Percentiles rank a stretch among this genome's conserved stretches.
These are phyloP conservation scores for Coemansia sp. DNA, from an alignment of 192 early-diverging fungal genomes.

Conservation along the genomic window DNA sequence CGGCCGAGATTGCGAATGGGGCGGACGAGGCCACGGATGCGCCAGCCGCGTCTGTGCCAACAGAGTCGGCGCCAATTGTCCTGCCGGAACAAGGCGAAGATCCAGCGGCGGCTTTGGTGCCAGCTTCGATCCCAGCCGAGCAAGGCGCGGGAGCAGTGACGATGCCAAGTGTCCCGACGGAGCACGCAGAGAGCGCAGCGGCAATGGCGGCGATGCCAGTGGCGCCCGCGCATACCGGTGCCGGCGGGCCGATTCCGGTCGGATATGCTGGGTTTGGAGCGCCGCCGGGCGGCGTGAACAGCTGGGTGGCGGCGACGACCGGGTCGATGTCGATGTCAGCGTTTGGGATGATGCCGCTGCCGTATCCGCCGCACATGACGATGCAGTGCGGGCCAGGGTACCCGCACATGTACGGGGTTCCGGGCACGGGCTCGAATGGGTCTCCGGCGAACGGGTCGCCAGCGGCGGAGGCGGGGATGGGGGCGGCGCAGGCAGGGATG, in stretches of 20 bases:
- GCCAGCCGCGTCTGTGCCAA: conserved; percentile 6
- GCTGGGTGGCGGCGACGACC: conserved; percentile 19
- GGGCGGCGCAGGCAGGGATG: background rate
- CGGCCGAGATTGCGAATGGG: conserved; percentile 24
- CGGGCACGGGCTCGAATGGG: conserved; percentile 1
- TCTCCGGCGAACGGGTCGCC: background rate
- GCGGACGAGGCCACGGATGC: conserved; percentile 18
- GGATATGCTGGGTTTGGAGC: conserved; percentile 20
- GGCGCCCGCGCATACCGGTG: conserved; percentile 6
- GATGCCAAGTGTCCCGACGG: background rate
- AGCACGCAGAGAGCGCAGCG: background rate
- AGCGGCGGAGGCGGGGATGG: background rate
- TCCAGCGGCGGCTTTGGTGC: background rate
- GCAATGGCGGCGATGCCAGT: conserved; percentile 13
- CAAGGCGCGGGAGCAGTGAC: background rate
- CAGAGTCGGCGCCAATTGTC: background rate
- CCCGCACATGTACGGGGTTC: conserved; percentile 45
- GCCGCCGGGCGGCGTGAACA: background rate
- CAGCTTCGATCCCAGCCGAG: background rate
- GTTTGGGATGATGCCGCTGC: conserved; percentile 43
- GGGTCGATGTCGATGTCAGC: conserved; percentile 1
- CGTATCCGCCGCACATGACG: conserved; percentile 34
- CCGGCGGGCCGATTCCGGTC: conserved; percentile 4
- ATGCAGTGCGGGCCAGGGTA: conserved; percentile 50
- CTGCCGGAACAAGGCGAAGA: background rate